Evolutionary conservation across 176 grass and related monocot species (phyloP).

Genomic region (Zea luxurians): DNA sequence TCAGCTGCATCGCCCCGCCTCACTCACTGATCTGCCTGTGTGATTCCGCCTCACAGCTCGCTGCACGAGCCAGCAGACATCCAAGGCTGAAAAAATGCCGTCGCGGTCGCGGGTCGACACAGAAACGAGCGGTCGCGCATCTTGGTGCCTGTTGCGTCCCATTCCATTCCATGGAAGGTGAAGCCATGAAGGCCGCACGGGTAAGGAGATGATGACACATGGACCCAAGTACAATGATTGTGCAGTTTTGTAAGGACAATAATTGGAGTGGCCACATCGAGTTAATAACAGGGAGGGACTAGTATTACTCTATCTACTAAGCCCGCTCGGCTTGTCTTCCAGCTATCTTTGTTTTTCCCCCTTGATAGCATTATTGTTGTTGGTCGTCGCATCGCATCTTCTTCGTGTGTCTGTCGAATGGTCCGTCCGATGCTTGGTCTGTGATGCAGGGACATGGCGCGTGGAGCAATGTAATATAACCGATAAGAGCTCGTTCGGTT

Average conservation of each 20-base stretch:
- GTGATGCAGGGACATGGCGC: neutral
- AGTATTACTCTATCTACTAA: no score
- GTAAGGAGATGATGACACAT: conserved; percentile 18
- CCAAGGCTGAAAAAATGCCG: no score
- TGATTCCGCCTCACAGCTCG: no score
- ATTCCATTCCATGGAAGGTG: conserved; percentile 5
- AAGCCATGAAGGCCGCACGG: conserved; percentile 18
- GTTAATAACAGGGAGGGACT: no score
- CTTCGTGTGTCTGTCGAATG: neutral
- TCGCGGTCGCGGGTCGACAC: no score
- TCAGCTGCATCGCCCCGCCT: no score
- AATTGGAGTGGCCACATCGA: neutral
- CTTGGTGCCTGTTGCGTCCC: no score
- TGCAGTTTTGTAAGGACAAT: neutral
- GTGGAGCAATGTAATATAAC: neutral
- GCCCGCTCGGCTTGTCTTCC: neutral
- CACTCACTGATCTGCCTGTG: no score
- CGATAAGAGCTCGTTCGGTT: no score
- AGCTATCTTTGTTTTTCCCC: neutral
- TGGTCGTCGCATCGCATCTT: neutral
- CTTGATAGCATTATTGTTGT: conserved; percentile 2
- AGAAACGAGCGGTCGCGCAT: no score
- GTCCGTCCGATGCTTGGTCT: conserved; percentile 8
- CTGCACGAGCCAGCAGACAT: no score
- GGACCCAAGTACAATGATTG: conserved; percentile 41